phyloP scores from a whole-genome alignment of 2,329 filamentous ascomycete genomes.

The Xylariaceae sp. region DNA sequence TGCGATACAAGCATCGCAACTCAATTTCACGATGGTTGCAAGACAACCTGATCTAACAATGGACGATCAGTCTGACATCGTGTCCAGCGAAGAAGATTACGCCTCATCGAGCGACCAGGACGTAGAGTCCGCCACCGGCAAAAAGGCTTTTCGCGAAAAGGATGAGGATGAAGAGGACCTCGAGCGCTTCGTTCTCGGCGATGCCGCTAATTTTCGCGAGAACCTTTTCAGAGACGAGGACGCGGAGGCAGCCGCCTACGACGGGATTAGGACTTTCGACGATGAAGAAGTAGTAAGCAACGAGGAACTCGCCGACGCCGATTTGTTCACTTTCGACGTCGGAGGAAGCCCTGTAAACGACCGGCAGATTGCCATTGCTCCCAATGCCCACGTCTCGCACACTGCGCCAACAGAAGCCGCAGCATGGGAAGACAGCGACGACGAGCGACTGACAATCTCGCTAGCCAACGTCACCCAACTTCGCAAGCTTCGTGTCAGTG shows the following conservation, averaged over 20 bases:
- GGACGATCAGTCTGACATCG: constrained; percentile 15
- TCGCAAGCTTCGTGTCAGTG: constrained; percentile 76
- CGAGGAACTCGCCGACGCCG: constrained; percentile 69
- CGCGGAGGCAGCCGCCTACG: constrained; percentile 25
- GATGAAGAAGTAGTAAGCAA: constrained; percentile 47
- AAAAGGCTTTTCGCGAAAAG: constrained; percentile 52
- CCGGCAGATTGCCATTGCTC: constrained; percentile 24
- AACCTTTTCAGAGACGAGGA: constrained; percentile 59
- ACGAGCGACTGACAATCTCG: constrained; percentile 81
- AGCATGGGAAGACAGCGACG: constrained; percentile 93
- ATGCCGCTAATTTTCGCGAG: constrained; percentile 74
- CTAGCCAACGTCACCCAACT: constrained; percentile 70
- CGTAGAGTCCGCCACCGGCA: constrained; percentile 21
- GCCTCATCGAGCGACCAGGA: constrained; percentile 27
- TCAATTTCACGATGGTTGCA: constrained; percentile 18
- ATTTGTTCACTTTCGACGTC: constrained; percentile 82
- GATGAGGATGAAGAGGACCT: constrained; percentile 82
- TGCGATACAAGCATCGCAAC: constrained; percentile 1
- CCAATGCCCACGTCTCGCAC: constrained; percentile 22
- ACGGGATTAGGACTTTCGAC: constrained; percentile 35
- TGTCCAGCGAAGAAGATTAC: constrained; percentile 27
- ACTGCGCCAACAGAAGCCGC: constrained; percentile 40
- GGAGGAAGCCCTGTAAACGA: constrained; percentile 51
- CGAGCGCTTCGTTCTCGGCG: constrained; percentile 83
- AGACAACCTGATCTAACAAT: constrained; percentile 20